phyloP scores from a whole-genome alignment of 1,284 basidiomycete species.

The Ustilago crameri region DNA sequence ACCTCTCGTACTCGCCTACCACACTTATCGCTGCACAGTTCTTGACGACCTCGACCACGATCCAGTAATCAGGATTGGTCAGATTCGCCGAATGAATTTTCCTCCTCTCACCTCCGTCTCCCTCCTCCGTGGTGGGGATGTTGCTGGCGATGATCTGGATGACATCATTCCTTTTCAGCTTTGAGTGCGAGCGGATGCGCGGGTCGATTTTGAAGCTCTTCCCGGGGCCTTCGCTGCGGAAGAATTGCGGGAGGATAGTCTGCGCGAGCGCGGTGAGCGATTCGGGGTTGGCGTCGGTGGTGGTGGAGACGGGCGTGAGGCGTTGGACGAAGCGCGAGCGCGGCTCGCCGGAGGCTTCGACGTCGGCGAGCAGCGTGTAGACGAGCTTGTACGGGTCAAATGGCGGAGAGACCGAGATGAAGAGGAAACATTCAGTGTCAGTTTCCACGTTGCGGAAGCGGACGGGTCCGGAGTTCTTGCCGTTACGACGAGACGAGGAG shows the following conservation, averaged over 20 bases:
- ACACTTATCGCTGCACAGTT: slow-evolving; percentile 58
- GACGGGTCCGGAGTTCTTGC: slow-evolving; percentile 1
- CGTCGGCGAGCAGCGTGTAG: slow-evolving; percentile 49
- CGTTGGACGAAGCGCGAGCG: slow-evolving; percentile 51
- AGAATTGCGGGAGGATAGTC: slow-evolving; percentile 32
- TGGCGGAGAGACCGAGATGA: slow-evolving; percentile 37
- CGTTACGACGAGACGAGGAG: not conserved
- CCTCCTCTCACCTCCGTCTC: slow-evolving; percentile 10
- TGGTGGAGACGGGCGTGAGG: slow-evolving; percentile 41
- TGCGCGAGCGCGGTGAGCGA: slow-evolving; percentile 27
- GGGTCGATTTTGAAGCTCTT: slow-evolving; percentile 60
- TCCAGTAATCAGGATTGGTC: slow-evolving; percentile 47
- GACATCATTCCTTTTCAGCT: slow-evolving; percentile 48
- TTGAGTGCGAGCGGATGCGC: slow-evolving; percentile 54
- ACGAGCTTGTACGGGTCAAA: slow-evolving; percentile 43
- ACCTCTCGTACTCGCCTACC: slow-evolving; percentile 43
- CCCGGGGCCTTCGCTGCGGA: slow-evolving; percentile 14
- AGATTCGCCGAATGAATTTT: slow-evolving; percentile 53
- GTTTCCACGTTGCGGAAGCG: slow-evolving; percentile 47
- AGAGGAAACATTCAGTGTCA: slow-evolving; percentile 53
- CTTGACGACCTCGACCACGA: slow-evolving; percentile 58
- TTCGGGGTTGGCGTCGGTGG: slow-evolving; percentile 33
- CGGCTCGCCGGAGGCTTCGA: slow-evolving; percentile 50
- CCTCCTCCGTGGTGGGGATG: slow-evolving; percentile 31
- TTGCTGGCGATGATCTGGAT: slow-evolving; percentile 51